These are phyloP conservation scores for Escovopsis sp. DNA, from an alignment of 2,329 filamentous ascomycete genomes.

Conservation along the genomic window DNA sequence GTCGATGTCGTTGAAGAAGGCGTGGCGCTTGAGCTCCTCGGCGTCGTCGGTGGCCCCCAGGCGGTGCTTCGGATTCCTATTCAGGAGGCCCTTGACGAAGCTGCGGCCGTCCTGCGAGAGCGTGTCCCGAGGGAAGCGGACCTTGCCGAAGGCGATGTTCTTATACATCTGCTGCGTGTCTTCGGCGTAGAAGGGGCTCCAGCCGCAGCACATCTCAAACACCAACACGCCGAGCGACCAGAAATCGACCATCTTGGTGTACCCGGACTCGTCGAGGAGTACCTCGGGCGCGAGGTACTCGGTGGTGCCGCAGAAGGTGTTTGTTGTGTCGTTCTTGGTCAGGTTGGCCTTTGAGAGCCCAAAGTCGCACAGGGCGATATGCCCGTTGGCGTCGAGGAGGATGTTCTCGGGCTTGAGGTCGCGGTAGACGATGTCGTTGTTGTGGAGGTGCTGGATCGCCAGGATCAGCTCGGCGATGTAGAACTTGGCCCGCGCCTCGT, in stretches of 20 bases:
- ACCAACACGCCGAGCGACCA: constrained; percentile 96
- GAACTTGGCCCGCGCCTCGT: constrained; percentile 90
- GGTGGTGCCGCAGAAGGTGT: constrained; percentile 96
- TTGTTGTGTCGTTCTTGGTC: constrained; percentile 93
- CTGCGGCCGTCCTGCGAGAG: constrained; percentile 89
- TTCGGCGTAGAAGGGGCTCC: constrained; percentile 97
- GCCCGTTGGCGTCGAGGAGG: constrained; percentile 86
- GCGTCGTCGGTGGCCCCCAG: constrained; percentile 85
- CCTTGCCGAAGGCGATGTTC: constrained; percentile 98
- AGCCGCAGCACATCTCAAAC: constrained; percentile 99
- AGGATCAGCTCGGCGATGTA: constrained; percentile 97
- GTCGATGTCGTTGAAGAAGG: constrained; percentile 89
- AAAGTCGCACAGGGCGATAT: constrained; percentile 96
- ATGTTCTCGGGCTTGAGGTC: constrained; percentile 98
- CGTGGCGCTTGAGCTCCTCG: constrained; percentile 82
- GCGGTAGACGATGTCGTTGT: constrained; percentile 95
- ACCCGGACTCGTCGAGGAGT: constrained; percentile 86
- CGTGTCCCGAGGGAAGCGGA: constrained; percentile 88
- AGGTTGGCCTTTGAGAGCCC: constrained; percentile 95
- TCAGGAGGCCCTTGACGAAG: constrained; percentile 94
- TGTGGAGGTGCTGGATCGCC: constrained; percentile 85
- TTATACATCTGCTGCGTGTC: constrained; percentile 99
- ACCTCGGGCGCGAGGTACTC: constrained; percentile 96
- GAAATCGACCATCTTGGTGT: constrained; percentile 99
- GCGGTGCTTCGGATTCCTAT: constrained; percentile 91